Evolutionary conservation across 2,329 filamentous ascomycete species (phyloP), one percentile per base, ranked within the genome.

Genomic region (Penicillium sp.): DNA sequence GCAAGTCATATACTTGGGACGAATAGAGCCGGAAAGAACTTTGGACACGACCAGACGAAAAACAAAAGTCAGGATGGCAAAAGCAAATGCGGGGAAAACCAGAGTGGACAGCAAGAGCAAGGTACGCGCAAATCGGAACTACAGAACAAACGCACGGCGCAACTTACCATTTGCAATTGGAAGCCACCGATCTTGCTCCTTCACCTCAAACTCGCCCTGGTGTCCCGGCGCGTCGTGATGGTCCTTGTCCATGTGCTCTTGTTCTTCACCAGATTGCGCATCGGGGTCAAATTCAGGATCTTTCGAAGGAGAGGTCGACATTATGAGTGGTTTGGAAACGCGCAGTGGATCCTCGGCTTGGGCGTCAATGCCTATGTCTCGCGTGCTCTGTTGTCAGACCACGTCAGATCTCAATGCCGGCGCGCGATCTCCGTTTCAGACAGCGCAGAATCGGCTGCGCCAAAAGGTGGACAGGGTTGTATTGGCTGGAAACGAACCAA

Each of bases 151-250:
- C 70, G 71, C 68, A 74, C 68, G 64, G 68, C 64, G 67, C 60
- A 77, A 94, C 94, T 84, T 84, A 99, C 94, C 94, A 91, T 99
- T 99, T 80, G 94, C 94, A 84, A 99, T 99, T 75, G 94, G 94
- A 75, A 99, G 85, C 94, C 94, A 99, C 83, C 94, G 84, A 79
- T 99, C 94, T 79, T 99, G 94, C 79, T 99, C 94, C 83, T 97
- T 97, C 78, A 97, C 93, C 79, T 97, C 93, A 75, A 97, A 96
- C 80, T 97, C 93, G 78, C 91, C 86, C 77, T 88, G 50, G 13
- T 53, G 82, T 75, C 84, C 87, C 76, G 83, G 83, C 75, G 82
- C 81, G 76, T 91, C 89, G 80, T 76, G 74, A 56, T 77, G 73
- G 55, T 78, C 76, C 67, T 80, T 80, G 71, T 95, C 91, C 90